Evolutionary conservation across 352 stramenopile genomes (phyloP).

Genomic region (Globisporangium viniferum): DNA sequence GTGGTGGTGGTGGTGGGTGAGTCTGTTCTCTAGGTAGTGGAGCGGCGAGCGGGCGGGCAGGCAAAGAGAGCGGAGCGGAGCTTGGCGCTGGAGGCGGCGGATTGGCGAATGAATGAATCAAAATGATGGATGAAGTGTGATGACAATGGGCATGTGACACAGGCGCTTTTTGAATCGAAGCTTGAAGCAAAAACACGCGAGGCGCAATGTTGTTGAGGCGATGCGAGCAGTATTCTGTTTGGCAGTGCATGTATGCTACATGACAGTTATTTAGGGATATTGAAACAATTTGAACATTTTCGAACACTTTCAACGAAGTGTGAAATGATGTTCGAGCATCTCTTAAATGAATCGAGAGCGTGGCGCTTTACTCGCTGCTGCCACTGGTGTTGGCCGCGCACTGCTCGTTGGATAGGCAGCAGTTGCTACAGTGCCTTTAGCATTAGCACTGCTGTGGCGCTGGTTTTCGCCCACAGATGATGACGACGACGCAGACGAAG

Average conservation of each 20-base stretch:
- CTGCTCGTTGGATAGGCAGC: not conserved
- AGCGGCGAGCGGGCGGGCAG: not conserved
- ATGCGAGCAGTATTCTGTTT: not conserved
- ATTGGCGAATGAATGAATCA: not conserved
- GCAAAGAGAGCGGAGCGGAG: not conserved
- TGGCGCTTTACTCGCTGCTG: not conserved
- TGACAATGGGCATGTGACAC: not conserved
- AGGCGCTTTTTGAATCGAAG: too few species aligned
- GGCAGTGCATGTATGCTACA: too few species aligned
- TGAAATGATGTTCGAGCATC: too few species aligned
- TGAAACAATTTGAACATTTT: too few species aligned
- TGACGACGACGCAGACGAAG: not conserved
- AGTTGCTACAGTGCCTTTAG: not conserved
- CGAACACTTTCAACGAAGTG: too few species aligned
- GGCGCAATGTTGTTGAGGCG: not conserved
- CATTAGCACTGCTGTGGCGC: not conserved
- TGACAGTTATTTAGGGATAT: too few species aligned
- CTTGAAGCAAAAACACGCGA: not conserved
- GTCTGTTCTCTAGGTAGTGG: not conserved
- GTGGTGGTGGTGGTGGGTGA: not conserved
- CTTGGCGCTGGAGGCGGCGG: not conserved
- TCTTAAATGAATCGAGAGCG: slow-evolving; percentile 1
- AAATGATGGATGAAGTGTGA: not conserved
- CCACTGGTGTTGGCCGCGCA: not conserved
- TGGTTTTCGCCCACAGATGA: not conserved